Conservation (phyloP, 208 protist species). For the Crithidia bombi region DNA sequence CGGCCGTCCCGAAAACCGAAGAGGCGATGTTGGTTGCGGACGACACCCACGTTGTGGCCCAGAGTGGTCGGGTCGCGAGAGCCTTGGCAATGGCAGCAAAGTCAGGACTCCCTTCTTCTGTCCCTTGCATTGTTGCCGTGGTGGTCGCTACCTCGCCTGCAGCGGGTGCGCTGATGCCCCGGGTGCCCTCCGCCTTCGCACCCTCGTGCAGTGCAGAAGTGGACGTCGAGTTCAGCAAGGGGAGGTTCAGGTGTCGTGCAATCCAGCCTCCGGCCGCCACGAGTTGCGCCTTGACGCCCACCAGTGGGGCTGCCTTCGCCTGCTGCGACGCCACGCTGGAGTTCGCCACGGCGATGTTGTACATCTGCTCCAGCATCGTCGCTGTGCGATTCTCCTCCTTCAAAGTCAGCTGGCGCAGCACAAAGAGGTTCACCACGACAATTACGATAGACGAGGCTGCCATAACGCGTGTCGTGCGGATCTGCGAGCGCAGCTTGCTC, state of each 20-base stretch:
- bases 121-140: background rate
- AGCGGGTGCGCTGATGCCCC: no score
- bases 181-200: background rate
- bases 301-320: background rate
- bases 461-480: slow-evolving; percentile 43
- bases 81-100: slow-evolving; percentile 40
- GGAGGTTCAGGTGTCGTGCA: slow-evolving; percentile 5
- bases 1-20: slow-evolving; percentile 39
- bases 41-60: slow-evolving; percentile 31
- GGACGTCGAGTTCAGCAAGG: background rate
- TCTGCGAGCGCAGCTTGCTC: slow-evolving; percentile 44
- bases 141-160: no score
- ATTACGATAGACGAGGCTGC: slow-evolving; percentile 34
- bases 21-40: slow-evolving; percentile 34
- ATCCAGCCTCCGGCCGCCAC: slow-evolving; percentile 12
- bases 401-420: slow-evolving; percentile 21
- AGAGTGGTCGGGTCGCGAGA: slow-evolving; percentile 38
- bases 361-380: slow-evolving; percentile 46
- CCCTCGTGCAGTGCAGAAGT: background rate
- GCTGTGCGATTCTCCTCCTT: slow-evolving; percentile 41
- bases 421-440: slow-evolving; percentile 40
- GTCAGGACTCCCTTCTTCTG: slow-evolving; percentile 17
- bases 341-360: slow-evolving; percentile 32
- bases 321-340: background rate
- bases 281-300: slow-evolving; percentile 9